A percentile compares a stretch with the other conserved stretches of the same genome.
These are phyloP conservation scores for Aethionema arabicum DNA, from an alignment of 345 rosid genomes.

Conservation along the genomic window DNA sequence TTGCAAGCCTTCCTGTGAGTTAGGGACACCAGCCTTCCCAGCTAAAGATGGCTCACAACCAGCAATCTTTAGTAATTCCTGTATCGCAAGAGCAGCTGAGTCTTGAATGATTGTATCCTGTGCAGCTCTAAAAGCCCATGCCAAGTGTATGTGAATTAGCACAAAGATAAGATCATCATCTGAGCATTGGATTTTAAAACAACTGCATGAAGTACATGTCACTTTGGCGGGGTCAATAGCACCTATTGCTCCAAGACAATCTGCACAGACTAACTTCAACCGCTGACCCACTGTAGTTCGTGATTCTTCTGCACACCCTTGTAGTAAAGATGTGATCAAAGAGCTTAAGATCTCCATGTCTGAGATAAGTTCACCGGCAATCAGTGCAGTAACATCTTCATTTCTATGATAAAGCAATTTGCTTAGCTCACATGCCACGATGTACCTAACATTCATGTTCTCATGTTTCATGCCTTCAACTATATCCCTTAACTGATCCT, in stretches of 20 bases:
- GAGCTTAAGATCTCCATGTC: slow-evolving; percentile 86
- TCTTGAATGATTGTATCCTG: slow-evolving; percentile 91
- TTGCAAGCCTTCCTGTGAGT: slow-evolving; percentile 39
- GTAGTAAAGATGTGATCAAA: slow-evolving; percentile 73
- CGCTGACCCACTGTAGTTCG: slow-evolving; percentile 87
- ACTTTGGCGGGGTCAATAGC: slow-evolving; percentile 99
- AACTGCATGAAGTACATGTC: slow-evolving; percentile 61
- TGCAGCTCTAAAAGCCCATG: slow-evolving; percentile 97
- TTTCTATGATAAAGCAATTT: slow-evolving; percentile 70
- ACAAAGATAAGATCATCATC: slow-evolving; percentile 98
- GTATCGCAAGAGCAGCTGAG: slow-evolving; percentile 98
- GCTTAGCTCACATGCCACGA: slow-evolving; percentile 91
- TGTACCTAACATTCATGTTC: slow-evolving; percentile 95
- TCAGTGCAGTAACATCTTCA: slow-evolving; percentile 70
- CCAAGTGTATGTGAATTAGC: slow-evolving; percentile 87
- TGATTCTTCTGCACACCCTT: slow-evolving; percentile 98
- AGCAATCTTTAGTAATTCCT: slow-evolving; percentile 89
- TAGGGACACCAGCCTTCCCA: slow-evolving; percentile 55
- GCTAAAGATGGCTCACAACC: slow-evolving; percentile 96
- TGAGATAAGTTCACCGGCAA: slow-evolving; percentile 69
- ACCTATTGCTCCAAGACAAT: slow-evolving; percentile 94
- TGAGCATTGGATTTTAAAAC: slow-evolving; percentile 94
- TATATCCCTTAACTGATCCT: slow-evolving; percentile 78
- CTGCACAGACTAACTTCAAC: slow-evolving; percentile 87
- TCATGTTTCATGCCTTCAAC: slow-evolving; percentile 85